These are phyloP conservation scores for Odontarrhena argentea DNA, from an alignment of 345 rosid genomes.

Conservation along the genomic window DNA sequence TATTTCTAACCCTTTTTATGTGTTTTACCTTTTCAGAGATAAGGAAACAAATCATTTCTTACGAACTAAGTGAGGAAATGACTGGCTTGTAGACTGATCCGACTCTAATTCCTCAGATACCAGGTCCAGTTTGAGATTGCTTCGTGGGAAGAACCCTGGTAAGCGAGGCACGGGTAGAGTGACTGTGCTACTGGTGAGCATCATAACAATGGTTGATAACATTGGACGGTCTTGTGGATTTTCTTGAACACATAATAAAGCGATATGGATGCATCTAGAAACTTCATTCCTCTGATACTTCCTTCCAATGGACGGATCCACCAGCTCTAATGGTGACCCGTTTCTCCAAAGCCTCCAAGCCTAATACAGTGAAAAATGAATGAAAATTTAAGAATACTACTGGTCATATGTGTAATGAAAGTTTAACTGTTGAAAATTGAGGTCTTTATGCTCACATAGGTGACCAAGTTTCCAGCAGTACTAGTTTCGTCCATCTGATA, in stretches of 20 bases:
- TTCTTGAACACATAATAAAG: conserved; percentile 41
- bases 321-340: conserved; percentile 27
- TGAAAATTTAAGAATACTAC: neutral
- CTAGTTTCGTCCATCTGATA: conserved; percentile 37
- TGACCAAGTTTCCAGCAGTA: conserved; percentile 33
- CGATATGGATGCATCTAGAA: conserved; percentile 37
- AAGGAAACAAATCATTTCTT: neutral
- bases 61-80: conserved; percentile 28
- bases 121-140: neutral
- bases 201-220: conserved; percentile 23
- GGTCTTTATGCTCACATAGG: conserved; percentile 26
- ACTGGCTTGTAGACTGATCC: neutral
- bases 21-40: neutral
- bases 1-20: neutral
- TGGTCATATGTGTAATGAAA: neutral
- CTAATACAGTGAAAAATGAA: conserved; percentile 17
- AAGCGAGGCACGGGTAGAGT: conserved; percentile 32
- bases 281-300: conserved; percentile 31
- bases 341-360: conserved; percentile 41
- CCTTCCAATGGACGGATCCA: conserved; percentile 30
- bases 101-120: conserved; percentile 3
- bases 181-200: conserved; percentile 37
- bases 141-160: conserved; percentile 19
- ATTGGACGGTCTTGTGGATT: conserved; percentile 28
- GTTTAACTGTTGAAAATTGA: neutral